Base-by-base conservation (phyloP, 2,329 filamentous ascomycete species). In the Leptographium wingfieldii region DNA sequence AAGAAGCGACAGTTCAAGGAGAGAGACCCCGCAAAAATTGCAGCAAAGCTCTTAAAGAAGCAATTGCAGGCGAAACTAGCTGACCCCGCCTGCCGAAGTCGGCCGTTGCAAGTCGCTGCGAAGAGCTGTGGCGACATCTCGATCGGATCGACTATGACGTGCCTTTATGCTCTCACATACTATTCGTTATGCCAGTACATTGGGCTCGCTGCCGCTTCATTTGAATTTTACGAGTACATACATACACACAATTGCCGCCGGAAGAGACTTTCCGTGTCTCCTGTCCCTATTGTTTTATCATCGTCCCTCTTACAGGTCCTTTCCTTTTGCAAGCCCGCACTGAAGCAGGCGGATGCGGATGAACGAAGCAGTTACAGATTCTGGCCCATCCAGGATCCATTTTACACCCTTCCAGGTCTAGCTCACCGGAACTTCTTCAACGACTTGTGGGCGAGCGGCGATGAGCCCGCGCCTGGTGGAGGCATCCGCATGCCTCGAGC, bases 401-500 rank as follows among this genome's bases (percentile, higher is more conserved):
- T 40, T 40, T 40, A 40, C 38, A 40, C 38, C 16, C 14, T 16
- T 19, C 19, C 16, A 5, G 43, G 43, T 19, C 25, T 14, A 14
- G 35, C 35, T 74, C 67, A 78, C 55, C 76, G 72, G 58, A 77
- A 77, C 14, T 73, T 75, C 64, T 71, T 72, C 59, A 75, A 72
- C 11, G 74, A 74, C 67, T 78, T 77, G 63, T 76, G 74, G 22
- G 74, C 73, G 58, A 77, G 65, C 22, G 75, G 76, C 56, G 76
- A 77, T 48, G 70, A 65, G 6, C 62, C 66, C 22, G 70, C 64
- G 31, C 64, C 65, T 16, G 68, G 65, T 63, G 71, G 63, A 27
- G 67, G 74, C 60, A 76, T 69, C 51, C 79, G 75, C 27, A 77
- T 73, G 38, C 75, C 76, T 29, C 78, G 74, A 67, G 77, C 74